Conservation (phyloP, 768 basidiomycete species). For the Amanita rubescens region DNA sequence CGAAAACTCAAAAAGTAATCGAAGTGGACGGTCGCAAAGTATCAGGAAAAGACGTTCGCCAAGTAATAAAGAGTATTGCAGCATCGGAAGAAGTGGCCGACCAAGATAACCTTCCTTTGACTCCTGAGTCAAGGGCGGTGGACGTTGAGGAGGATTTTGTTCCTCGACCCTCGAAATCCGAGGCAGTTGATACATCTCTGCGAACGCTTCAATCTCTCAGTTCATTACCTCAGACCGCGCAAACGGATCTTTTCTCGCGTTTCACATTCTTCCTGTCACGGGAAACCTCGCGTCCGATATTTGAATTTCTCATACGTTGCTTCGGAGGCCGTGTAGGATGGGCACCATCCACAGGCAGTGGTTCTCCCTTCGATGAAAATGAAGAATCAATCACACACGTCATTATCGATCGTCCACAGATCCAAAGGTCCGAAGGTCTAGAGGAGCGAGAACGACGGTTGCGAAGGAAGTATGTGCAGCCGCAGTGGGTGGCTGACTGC, state of each 20-base stretch:
- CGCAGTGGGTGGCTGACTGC: conserved; percentile 97
- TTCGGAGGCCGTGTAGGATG: conserved; percentile 92
- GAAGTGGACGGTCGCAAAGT: conserved; percentile 36
- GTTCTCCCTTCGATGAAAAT: conserved; percentile 70
- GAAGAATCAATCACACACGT: conserved; percentile 91
- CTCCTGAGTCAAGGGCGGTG: conserved; percentile 23
- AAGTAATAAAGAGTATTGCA: conserved; percentile 52
- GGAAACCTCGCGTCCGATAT: conserved; percentile 84
- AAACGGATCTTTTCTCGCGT: conserved; percentile 67
- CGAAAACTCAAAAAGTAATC: conserved; percentile 40
- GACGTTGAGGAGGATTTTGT: conserved; percentile 65
- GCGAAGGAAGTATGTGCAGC: conserved; percentile 85
- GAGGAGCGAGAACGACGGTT: conserved; percentile 55
- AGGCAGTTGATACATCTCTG: conserved; percentile 38
- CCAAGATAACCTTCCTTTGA: conserved; percentile 31
- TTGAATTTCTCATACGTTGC: conserved; percentile 89
- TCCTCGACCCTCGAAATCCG: conserved; percentile 45
- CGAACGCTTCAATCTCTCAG: conserved; percentile 65
- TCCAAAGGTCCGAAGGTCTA: conserved; percentile 39
- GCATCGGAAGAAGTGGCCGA: conserved; percentile 21
- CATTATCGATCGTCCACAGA: conserved; percentile 82
- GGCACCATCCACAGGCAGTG: conserved; percentile 73
- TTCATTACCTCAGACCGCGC: conserved; percentile 47
- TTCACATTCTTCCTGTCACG: conserved; percentile 93
- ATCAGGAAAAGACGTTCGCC: conserved; percentile 47